These are phyloP conservation scores for Nannochloropsis salina DNA, from an alignment of 108 stramenopile genomes.

Conservation along the genomic window DNA sequence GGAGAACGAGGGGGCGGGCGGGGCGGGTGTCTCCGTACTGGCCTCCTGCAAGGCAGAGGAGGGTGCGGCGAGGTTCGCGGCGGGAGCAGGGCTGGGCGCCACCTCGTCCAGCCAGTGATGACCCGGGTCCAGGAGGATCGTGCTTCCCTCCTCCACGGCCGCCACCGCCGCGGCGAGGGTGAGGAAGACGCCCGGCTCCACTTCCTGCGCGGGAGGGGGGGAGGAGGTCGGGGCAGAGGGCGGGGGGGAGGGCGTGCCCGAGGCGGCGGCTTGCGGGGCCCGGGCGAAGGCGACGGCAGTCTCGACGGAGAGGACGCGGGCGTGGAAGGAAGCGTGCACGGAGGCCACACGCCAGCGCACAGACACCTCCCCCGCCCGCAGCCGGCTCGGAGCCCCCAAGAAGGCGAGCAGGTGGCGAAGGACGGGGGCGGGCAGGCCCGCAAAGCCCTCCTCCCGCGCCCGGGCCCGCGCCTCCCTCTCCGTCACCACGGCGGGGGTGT, in stretches of 20 bases:
- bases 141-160: slow-evolving; percentile 33
- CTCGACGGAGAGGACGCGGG: neutral
- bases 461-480: slow-evolving; percentile 30
- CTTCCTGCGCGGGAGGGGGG: neutral
- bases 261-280: neutral
- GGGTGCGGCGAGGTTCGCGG: neutral
- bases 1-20: neutral
- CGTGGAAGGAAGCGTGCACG: slow-evolving; percentile 33
- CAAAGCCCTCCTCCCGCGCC: slow-evolving; percentile 30
- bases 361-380: slow-evolving; percentile 30
- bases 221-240: neutral
- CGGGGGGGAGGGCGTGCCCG: neutral
- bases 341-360: slow-evolving; percentile 32
- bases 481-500: slow-evolving; percentile 38
- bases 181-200: neutral
- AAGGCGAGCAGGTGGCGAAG: slow-evolving; percentile 28
- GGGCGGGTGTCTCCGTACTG: neutral
- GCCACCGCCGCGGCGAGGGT: slow-evolving; percentile 20
- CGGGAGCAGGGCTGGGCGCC: neutral
- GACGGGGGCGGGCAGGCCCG: slow-evolving; percentile 36
- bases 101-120: slow-evolving; percentile 44
- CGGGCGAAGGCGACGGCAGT: neutral
- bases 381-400: slow-evolving; percentile 23
- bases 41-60: neutral
- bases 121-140: slow-evolving; percentile 42